Evolutionary conservation across 2,329 filamentous ascomycete species (phyloP), one percentile per base, ranked within the genome.

Genomic region (Epichloe scottii): DNA sequence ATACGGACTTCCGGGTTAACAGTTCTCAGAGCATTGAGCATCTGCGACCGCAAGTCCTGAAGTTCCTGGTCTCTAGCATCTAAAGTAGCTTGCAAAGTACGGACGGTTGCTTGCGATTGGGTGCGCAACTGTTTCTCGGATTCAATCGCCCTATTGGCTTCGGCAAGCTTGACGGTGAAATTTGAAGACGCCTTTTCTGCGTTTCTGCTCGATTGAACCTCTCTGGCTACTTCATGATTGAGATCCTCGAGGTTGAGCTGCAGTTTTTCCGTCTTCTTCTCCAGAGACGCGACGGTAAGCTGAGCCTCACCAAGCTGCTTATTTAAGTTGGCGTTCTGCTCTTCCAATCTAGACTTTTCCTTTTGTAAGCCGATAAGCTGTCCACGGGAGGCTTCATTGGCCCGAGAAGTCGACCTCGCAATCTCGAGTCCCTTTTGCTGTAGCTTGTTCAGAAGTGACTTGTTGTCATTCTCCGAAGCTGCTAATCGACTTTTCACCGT

Each of bases 401-500:
- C 91, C 53, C 85, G 84, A 5, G 90, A 95, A 54, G 81, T 88
- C 0, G 91, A 93, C 44, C 93, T 81, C 40, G 91, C 91, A 65
- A 98, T 94, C 63, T 98, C 91, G 6, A 98, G 77, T 33, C 94
- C 93, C 72, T 97, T 97, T 62, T 97, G 91, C 62, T 97, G 91
- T 17, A 98, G 77, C 68, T 97, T 97, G 71, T 96, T 97, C 57
- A 97, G 77, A n/a, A 98, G 73, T 5, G 89, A 85, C 48, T 89
- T 84, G 61, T 97, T 97, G 68, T 97, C 91, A 60, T 97, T 96
- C 65, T 98, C 91, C 0, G 91, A 97, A 23, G 91, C 93, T 7
- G 85, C 78, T 40, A 98, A 74, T 21, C 91, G 84, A 54, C 90
- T 90, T 66, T 93, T 95, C 58, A 96, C 80, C 1, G 91, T 96